A percentile compares a stretch with the other conserved stretches of the same genome.
Evolutionary conservation across 768 basidiomycete genomes (phyloP).

Genomic region (Suillus discolor): DNA sequence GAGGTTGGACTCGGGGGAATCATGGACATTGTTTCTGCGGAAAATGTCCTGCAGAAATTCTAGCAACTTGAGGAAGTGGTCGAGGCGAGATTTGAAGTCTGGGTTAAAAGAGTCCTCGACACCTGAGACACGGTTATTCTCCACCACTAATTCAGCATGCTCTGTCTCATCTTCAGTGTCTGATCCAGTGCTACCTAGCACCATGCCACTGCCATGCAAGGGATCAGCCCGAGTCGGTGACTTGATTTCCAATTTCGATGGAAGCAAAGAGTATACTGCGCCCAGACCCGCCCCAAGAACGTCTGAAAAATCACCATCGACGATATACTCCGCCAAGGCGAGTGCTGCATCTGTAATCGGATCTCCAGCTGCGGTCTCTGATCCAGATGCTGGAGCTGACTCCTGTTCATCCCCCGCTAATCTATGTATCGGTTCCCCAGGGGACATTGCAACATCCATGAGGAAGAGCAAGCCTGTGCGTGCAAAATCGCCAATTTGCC

Average conservation of each 20-base stretch:
- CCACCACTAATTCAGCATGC: constrained; percentile 46
- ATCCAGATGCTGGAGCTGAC: constrained; percentile 26
- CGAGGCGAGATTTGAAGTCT: constrained; percentile 79
- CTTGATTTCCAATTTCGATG: constrained; percentile 80
- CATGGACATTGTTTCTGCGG: constrained; percentile 57
- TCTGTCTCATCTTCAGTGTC: constrained; percentile 60
- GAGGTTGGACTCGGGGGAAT: constrained; percentile 35
- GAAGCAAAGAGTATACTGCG: constrained; percentile 90
- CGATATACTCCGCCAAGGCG: constrained; percentile 88
- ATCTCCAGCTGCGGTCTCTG: constrained; percentile 41
- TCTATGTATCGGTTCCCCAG: constrained; percentile 52
- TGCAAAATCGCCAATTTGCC: constrained; percentile 90
- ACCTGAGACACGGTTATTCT: constrained; percentile 60
- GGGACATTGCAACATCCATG: constrained; percentile 95
- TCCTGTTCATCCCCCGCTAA: constrained; percentile 37
- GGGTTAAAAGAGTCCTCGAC: constrained; percentile 75
- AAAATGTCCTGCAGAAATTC: constrained; percentile 93
- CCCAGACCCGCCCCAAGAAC: constrained; percentile 92
- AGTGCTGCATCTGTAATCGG: constrained; percentile 84
- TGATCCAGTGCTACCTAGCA: constrained; percentile 65
- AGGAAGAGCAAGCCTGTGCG: constrained; percentile 91
- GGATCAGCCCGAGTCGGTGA: constrained; percentile 43
- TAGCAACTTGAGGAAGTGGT: constrained; percentile 87
- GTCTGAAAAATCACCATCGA: constrained; percentile 98
- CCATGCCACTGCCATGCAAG: constrained; percentile 58